Conservation (phyloP, 2,329 filamentous ascomycete genomes). For the Penicillium sp. region DNA sequence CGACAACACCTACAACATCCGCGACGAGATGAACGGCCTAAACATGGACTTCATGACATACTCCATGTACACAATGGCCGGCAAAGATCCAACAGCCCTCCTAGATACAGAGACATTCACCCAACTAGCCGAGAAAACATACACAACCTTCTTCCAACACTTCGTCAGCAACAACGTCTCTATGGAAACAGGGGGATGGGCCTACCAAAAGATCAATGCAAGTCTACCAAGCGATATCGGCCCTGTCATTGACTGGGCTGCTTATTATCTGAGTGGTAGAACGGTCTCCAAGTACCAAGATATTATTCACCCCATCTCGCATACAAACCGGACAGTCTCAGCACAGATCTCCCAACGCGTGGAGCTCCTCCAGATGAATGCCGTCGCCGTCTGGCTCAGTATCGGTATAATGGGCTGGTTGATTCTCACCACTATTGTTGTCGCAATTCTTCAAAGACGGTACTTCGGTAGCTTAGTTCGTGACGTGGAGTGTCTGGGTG, state of each 20-base stretch:
- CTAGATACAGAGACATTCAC: slow-evolving; percentile 16
- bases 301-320: slow-evolving; percentile 14
- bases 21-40: slow-evolving; percentile 22
- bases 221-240: slow-evolving; percentile 9
- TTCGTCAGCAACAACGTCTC: slow-evolving; percentile 24
- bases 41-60: slow-evolving; percentile 35
- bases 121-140: slow-evolving; percentile 20
- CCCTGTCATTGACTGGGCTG: neutral
- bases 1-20: slow-evolving; percentile 29
- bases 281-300: slow-evolving; percentile 10
- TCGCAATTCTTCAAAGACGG: slow-evolving; percentile 11
- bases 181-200: slow-evolving; percentile 20
- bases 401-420: slow-evolving; percentile 17
- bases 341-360: slow-evolving; percentile 10
- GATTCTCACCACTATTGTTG: slow-evolving; percentile 8
- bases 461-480: slow-evolving; percentile 18
- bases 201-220: slow-evolving; percentile 27
- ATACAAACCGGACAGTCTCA: slow-evolving; percentile 14
- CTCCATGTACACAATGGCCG: slow-evolving; percentile 27
- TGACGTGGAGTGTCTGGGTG: slow-evolving; percentile 16
- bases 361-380: slow-evolving; percentile 18
- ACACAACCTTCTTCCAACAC: slow-evolving; percentile 34
- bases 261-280: slow-evolving; percentile 1
- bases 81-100: slow-evolving; percentile 20
- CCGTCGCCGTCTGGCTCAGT: slow-evolving; percentile 18